Base-by-base conservation (phyloP, 352 stramenopile species). In the Elongisporangium undulatum region DNA sequence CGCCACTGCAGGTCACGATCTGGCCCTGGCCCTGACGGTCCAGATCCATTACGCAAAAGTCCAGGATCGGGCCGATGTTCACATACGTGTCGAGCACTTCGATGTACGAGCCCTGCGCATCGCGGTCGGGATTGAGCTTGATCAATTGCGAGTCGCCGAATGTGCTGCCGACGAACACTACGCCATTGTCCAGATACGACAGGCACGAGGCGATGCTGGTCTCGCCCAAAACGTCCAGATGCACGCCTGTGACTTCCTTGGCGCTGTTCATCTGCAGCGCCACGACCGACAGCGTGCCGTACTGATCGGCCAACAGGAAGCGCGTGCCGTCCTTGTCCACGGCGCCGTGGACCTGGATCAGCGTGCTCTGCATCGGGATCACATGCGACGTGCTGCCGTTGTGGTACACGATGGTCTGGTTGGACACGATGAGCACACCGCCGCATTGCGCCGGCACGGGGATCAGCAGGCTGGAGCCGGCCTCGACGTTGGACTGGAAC, bases 11-110 rank as follows among this genome's bases (percentile, higher is more conserved):
- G 3, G 97, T 99, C 7, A 99, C 97, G 48, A 99, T 96, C 72
- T 98, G 90, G 2, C 90, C 93, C 69, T 99, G 96, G 8, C 87
- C 85, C 60, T 98, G 92, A 3, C 92, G 84, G 60, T 98, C 94
- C 17, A 97, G 81, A 58, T 98, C 94, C 67, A 98, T 96, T 19
- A 99, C 82, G 71, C 96, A 98, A 76, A 99, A 99, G 69, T 99
- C 97, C 15, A 98, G 91, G 77, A 99, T 99, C 8, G 97, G 97
- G 5, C 97, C 97, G 53, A 99, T 82, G 65, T 99, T 99, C 16
- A 92, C 89, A 62, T 99, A 99, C 57, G 95, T 97, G 71, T 99
- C 96, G 52, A 99, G 71, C 0, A 99, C 85, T 59, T 96, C 83
- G 22, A 99, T 65, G 69, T 98, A 98, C 8, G 65, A 96, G 58